Percentiles rank a stretch among this genome's conserved stretches.
phyloP scores from a whole-genome alignment of 148 eudicot species.

The Heliamphora exappendiculata region DNA sequence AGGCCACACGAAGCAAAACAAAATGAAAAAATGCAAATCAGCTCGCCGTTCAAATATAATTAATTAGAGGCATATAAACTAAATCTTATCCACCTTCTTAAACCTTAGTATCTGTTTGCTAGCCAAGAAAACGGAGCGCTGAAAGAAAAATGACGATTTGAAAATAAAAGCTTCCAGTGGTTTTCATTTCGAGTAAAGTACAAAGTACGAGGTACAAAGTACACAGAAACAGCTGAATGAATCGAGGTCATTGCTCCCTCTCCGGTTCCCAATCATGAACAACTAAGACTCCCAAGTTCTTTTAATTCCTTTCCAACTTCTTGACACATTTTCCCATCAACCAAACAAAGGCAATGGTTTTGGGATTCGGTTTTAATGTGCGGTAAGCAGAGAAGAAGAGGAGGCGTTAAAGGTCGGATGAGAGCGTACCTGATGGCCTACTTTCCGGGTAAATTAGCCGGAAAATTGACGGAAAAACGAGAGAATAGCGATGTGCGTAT shows the following conservation, averaged over 20 bases:
- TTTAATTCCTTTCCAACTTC: not conserved
- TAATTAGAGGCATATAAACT: not conserved
- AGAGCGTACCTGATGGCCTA: not conserved
- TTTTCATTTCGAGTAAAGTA: not conserved
- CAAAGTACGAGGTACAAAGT: not conserved
- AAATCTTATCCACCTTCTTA: not conserved
- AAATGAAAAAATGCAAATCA: not conserved
- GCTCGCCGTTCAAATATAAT: not conserved
- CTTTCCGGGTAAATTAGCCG: not conserved
- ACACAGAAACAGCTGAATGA: not conserved
- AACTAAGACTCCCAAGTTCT: not conserved
- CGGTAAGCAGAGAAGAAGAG: not conserved
- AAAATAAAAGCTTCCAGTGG: too few species aligned
- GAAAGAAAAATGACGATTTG: not conserved
- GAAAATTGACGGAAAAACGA: constrained; percentile 7
- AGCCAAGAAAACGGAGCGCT: not conserved
- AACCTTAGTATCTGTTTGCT: not conserved
- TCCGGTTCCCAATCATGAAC: not conserved
- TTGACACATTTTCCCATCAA: not conserved
- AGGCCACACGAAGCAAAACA: not conserved
- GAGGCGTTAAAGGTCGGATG: not conserved
- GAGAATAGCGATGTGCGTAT: not conserved
- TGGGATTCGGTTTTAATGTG: not conserved
- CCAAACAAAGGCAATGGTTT: not conserved
- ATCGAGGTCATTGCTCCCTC: not conserved